Evolutionary conservation across 805 yeast species (phyloP), one percentile per base, ranked within the genome.

Genomic region (Wickerhamiella parazyma): DNA sequence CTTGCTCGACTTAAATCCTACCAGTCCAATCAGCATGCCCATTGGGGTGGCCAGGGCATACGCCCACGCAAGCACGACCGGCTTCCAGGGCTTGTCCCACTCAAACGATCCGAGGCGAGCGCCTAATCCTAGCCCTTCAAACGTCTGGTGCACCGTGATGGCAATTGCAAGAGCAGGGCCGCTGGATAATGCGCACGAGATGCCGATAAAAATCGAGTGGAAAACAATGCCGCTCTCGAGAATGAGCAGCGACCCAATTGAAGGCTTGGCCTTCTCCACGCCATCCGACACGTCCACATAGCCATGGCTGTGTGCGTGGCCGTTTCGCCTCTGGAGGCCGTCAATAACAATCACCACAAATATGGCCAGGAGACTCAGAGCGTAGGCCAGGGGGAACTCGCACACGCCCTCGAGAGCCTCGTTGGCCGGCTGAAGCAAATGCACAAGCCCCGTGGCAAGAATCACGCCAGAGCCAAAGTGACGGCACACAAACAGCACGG

Each of bases 101-200:
- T 57, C 52, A 3, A 70, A 63, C 24, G 68, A 69, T 1, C 85
- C 80, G 29, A 80, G 67, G 60, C 94, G 73, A 7, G 89, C 71
- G 19, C 94, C 94, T 50, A 84, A 66, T 47, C 94, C 94, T 39
- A 84, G 67, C 40, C 94, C 94, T 63, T 83, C 94, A 56, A 83
- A 83, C 67, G 77, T 68, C 61, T 83, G 94, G 58, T 84, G 67
- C 48, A 63, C 55, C 3, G 56, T 55, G 11, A 63, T 46, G 22
- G 63, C 94, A 49, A 79, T 70, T 59, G 79, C 82, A 40, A 83
- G 64, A 56, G 82, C 83, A 57, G 80, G 89, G 2, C 74, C 79
- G 39, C 87, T 91, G 4, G 91, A 67, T 14, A 80, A 80, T 1
- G 91, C 82, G 37, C 83, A 66, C 0, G 91, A 70, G 41, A 84